Percentiles rank a stretch among this genome's conserved stretches.
Conservation (phyloP, 1,284 basidiomycete species). For the Peniophora sp. region DNA sequence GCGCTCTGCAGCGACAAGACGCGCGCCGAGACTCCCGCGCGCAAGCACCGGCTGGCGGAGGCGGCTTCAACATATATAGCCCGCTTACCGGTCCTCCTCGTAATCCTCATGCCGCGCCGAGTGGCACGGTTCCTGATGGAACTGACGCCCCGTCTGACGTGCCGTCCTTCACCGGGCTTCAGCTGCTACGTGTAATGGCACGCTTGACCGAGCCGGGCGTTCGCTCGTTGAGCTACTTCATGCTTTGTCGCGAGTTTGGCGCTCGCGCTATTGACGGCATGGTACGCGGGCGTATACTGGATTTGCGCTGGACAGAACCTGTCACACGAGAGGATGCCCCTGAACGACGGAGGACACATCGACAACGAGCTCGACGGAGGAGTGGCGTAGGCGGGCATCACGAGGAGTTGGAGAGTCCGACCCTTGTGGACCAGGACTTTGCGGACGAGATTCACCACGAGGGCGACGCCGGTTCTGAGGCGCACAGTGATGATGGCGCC, state of each 20-base stretch:
- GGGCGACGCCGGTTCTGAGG: slow-evolving; percentile 20
- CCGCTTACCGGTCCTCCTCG: slow-evolving; percentile 27
- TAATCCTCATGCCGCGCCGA: slow-evolving; percentile 28
- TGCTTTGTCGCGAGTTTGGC: slow-evolving; percentile 70
- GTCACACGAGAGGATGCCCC: slow-evolving; percentile 31
- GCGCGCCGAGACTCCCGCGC: slow-evolving; percentile 8
- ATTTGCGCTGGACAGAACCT: slow-evolving; percentile 68
- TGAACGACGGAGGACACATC: slow-evolving; percentile 5
- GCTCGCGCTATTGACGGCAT: slow-evolving; percentile 74
- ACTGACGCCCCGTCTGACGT: slow-evolving; percentile 12
- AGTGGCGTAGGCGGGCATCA: slow-evolving; percentile 24
- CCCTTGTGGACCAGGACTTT: slow-evolving; percentile 24
- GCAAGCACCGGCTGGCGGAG: slow-evolving; percentile 14
- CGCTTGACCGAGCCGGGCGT: slow-evolving; percentile 55
- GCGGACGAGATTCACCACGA: slow-evolving; percentile 16
- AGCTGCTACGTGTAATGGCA: slow-evolving; percentile 69
- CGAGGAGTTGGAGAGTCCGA: slow-evolving; percentile 28
- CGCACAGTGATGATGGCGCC: slow-evolving; percentile 22
- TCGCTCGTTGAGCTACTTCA: slow-evolving; percentile 63
- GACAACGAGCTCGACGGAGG: slow-evolving; percentile 11
- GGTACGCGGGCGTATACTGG: slow-evolving; percentile 66
- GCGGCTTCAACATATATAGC: slow-evolving; percentile 59
- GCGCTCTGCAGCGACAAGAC: slow-evolving; percentile 9
- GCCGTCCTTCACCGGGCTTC: slow-evolving; percentile 59
- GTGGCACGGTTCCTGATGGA: slow-evolving; percentile 7